Evolutionary conservation across 1,139 yeast genomes (phyloP), one percentile per base, ranked within the genome.

Genomic region (Trichomonascaceae sp.): DNA sequence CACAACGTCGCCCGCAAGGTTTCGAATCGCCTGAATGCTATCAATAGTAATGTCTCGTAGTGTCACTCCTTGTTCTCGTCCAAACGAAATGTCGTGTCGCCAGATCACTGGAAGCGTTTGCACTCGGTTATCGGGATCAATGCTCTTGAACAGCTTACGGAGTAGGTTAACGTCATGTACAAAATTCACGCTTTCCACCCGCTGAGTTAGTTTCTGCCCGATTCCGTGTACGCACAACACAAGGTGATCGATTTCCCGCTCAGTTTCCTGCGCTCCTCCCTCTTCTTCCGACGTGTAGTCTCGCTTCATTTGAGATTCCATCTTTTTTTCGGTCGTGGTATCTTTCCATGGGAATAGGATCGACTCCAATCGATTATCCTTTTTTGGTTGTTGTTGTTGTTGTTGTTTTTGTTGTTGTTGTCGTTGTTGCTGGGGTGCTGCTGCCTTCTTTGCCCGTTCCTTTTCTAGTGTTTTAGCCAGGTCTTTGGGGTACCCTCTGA

Each of bases 151-250:
- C 31, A 76, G 71, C 35, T 69, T 67, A 36, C 96, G 63, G 42
- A 85, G 56, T 18, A 71, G 66, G 47, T 80, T 81, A 28, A 84
- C 70, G 31, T 84, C 82, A 48, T 84, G 93, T 8, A 82, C 74
- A 58, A 85, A 85, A 52, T 82, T 82, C 22, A 85, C 74, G 30
- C 79, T 74, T 45, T 84, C 85, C 47, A 77, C 75, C 47, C 71
- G 71, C 34, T 73, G 65, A 1, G 93, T 87, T 38, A 85, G 60
- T 14, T 74, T 70, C 56, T 85, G 96, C 2, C 96, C 96, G 40
- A 85, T 80, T 0, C 96, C 96, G 57, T 85, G 96, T 27, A 85
- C 70, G 50, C 94, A 82, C 17, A 85, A 61, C 2, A 84, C 71
- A 37, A 85, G 58, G 56, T 89, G 96, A 33, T 82, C 85, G 13